Conservation (phyloP, 345 rosid genomes). For the Psidium guajava region DNA sequence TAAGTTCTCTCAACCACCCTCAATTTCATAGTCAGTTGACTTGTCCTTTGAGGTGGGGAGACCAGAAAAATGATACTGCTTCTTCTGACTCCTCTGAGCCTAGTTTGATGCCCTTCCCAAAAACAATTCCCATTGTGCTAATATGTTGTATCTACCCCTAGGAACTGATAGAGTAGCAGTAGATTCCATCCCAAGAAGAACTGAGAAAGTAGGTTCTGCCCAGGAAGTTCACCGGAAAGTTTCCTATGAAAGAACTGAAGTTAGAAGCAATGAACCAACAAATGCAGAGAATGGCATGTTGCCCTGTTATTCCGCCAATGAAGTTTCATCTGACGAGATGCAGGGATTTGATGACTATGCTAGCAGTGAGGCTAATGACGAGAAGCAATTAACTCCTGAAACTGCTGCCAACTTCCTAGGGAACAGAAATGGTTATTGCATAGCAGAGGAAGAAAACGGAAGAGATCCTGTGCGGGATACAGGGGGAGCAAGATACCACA, state of each 20-base stretch:
- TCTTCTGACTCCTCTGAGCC: slow-evolving; percentile 11
- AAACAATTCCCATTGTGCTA: slow-evolving; percentile 1
- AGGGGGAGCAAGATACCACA: slow-evolving; percentile 10
- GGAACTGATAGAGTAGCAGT: slow-evolving; percentile 6
- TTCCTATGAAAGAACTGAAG: slow-evolving; percentile 1
- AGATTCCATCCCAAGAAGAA: slow-evolving; percentile 4
- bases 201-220: slow-evolving; percentile 7
- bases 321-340: background rate
- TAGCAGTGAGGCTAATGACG: background rate
- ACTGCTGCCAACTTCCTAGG: background rate
- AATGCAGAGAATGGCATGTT: background rate
- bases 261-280: background rate
- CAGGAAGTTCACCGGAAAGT: slow-evolving; percentile 11
- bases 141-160: slow-evolving; percentile 4
- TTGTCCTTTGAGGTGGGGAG: slow-evolving; percentile 24
- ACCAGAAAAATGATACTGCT: slow-evolving; percentile 21
- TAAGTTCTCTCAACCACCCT: slow-evolving; percentile 8
- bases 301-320: background rate
- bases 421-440: background rate
- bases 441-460: slow-evolving; percentile 12
- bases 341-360: background rate
- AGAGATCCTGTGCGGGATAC: slow-evolving; percentile 6
- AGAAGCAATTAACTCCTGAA: slow-evolving; percentile 1
- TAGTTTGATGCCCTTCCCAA: slow-evolving; percentile 1
- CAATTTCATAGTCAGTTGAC: slow-evolving; percentile 22